phyloP scores from a whole-genome alignment of 352 stramenopile genomes.

The Globisporangium echinulatum region DNA sequence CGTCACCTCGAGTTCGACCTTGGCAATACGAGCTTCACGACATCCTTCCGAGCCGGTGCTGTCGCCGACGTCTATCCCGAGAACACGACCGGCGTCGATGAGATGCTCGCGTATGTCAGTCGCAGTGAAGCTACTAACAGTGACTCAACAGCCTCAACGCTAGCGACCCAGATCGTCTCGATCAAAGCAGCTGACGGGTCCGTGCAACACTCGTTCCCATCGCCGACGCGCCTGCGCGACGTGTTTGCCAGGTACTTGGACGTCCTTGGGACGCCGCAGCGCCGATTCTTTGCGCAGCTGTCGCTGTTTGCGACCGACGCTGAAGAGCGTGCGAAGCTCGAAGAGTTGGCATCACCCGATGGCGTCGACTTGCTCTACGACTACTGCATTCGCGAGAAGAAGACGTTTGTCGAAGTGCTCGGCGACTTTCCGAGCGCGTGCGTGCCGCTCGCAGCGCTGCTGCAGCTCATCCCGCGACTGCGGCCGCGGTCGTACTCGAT shows the following conservation, averaged over 20 bases:
- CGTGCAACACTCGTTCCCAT: slow-evolving; percentile 44
- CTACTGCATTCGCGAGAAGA: slow-evolving; percentile 90
- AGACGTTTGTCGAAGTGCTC: slow-evolving; percentile 86
- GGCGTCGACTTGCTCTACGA: slow-evolving; percentile 90
- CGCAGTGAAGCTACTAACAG: not conserved
- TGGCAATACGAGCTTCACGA: not conserved
- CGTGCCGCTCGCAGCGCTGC: slow-evolving; percentile 58
- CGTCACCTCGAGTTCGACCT: slow-evolving; percentile 74
- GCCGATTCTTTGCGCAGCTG: slow-evolving; percentile 84
- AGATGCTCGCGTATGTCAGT: slow-evolving; percentile 52
- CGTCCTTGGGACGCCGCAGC: slow-evolving; percentile 79
- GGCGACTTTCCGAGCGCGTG: slow-evolving; percentile 78
- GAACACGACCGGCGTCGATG: slow-evolving; percentile 60
- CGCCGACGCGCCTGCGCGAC: slow-evolving; percentile 41
- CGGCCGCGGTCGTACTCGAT: slow-evolving; percentile 91
- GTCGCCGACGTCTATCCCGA: slow-evolving; percentile 77
- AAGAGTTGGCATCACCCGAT: slow-evolving; percentile 82
- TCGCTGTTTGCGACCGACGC: slow-evolving; percentile 72
- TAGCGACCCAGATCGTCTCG: slow-evolving; percentile 23
- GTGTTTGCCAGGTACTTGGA: slow-evolving; percentile 84
- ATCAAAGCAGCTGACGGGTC: slow-evolving; percentile 45
- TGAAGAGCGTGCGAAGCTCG: slow-evolving; percentile 91
- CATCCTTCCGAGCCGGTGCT: slow-evolving; percentile 53
- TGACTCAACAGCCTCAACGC: slow-evolving; percentile 7
- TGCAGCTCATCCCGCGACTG: slow-evolving; percentile 82